Evolutionary conservation across 768 basidiomycete genomes (phyloP).

Genomic region (Leucosporidium scottii): DNA sequence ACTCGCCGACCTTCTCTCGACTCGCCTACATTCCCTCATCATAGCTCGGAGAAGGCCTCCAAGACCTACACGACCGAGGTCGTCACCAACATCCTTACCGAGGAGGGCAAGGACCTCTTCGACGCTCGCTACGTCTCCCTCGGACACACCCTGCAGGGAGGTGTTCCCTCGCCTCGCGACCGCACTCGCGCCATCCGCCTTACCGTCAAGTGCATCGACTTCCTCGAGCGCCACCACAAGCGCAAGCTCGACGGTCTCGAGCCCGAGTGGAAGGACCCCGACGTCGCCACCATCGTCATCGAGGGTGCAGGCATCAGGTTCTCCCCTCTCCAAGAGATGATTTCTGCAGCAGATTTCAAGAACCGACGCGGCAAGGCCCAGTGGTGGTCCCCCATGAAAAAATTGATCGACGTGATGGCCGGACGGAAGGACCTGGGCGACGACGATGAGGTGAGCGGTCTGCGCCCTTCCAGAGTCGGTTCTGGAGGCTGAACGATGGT

Average conservation of each 20-base stretch:
- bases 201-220: slow-evolving; percentile 85
- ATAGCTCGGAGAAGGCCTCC: slow-evolving; percentile 78
- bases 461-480: no score
- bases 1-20: neutral
- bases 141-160: slow-evolving; percentile 94
- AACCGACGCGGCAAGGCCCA: slow-evolving; percentile 53
- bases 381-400: slow-evolving; percentile 36
- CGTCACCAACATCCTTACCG: slow-evolving; percentile 86
- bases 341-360: slow-evolving; percentile 80
- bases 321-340: slow-evolving; percentile 77
- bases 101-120: slow-evolving; percentile 85
- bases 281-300: slow-evolving; percentile 82
- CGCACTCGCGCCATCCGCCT: slow-evolving; percentile 83
- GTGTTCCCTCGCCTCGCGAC: slow-evolving; percentile 89
- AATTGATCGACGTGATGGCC: slow-evolving; percentile 25
- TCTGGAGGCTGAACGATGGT: no score
- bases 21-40: no score
- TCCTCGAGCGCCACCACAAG: slow-evolving; percentile 63
- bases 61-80: slow-evolving; percentile 83
- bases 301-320: slow-evolving; percentile 72
- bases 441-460: no score
- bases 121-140: slow-evolving; percentile 93
- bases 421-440: slow-evolving; percentile 20
- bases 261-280: slow-evolving; percentile 1
- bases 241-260: slow-evolving; percentile 51